Conservation (phyloP, 805 yeast genomes). For the Spathaspora sp. region DNA sequence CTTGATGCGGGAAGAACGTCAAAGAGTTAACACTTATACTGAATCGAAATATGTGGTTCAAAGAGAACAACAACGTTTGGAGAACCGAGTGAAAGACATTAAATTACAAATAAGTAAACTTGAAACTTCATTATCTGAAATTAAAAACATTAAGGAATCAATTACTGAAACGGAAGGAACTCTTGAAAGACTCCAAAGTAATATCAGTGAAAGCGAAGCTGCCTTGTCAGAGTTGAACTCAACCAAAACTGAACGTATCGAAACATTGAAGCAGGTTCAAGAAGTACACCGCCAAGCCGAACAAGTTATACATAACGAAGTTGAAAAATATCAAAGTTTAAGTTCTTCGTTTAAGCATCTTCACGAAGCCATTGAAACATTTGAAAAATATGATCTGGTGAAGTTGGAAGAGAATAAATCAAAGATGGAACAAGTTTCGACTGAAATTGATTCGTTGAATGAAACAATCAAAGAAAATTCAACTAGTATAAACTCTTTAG, state of each 20-base stretch:
- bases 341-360: constrained; percentile 5
- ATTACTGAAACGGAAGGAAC: constrained; percentile 30
- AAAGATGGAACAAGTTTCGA: constrained; percentile 19
- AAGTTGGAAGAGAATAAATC: constrained; percentile 22
- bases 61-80: constrained; percentile 43
- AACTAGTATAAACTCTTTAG: constrained; percentile 26
- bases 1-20: constrained; percentile 40
- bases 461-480: constrained; percentile 19
- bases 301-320: constrained; percentile 2
- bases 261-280: constrained; percentile 8
- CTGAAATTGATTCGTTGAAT: constrained; percentile 9
- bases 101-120: constrained; percentile 48
- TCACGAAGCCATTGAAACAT: constrained; percentile 13
- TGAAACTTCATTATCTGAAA: constrained; percentile 49
- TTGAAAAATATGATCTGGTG: constrained; percentile 16
- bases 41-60: constrained; percentile 45
- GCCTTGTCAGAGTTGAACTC: constrained; percentile 12
- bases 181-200: constrained; percentile 20
- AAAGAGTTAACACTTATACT: constrained; percentile 18
- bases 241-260: constrained; percentile 6
- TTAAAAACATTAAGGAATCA: constrained; percentile 33
- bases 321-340: constrained; percentile 6
- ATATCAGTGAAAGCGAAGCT: constrained; percentile 15
- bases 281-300: constrained; percentile 4
- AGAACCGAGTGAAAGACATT: constrained; percentile 50